A percentile compares a stretch with the other conserved stretches of the same genome.
Evolutionary conservation across 192 early-diverging fungal genomes (phyloP).

Genomic region (Funneliformis mosseae): DNA sequence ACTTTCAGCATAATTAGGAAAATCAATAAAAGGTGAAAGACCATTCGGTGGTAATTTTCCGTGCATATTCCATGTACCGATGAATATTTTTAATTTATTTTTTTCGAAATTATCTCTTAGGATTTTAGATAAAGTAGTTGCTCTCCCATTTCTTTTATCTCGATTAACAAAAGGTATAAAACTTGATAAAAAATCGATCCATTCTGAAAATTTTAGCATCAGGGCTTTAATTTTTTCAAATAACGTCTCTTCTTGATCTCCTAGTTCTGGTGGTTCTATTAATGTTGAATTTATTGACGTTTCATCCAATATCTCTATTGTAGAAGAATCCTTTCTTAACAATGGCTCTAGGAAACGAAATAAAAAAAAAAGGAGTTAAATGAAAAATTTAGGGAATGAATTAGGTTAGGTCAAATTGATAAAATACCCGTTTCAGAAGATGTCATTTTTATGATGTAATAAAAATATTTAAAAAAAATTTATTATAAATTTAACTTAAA

Average conservation of each 20-base stretch:
- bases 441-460: too few relatives aligned
- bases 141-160: neutral
- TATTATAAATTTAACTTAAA: too few relatives aligned
- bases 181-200: neutral
- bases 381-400: too few relatives aligned
- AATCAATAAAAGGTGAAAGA: constrained; percentile 27
- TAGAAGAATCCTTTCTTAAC: too few relatives aligned
- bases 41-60: constrained; percentile 29
- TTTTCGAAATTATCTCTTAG: constrained; percentile 11
- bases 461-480: too few relatives aligned
- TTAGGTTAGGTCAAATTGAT: too few relatives aligned
- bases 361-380: too few relatives aligned
- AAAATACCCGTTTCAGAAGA: too few relatives aligned
- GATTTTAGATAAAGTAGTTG: neutral
- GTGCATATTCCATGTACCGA: constrained; percentile 62
- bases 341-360: too few relatives aligned
- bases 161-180: neutral
- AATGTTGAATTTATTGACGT: neutral
- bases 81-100: constrained; percentile 55
- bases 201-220: neutral
- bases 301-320: neutral
- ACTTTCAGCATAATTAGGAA: neutral
- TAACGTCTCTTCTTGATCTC: neutral
- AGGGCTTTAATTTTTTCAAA: neutral
- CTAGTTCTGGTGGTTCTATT: neutral